A percentile compares a stretch with the other conserved stretches of the same genome.
Conservation (phyloP, 2,329 filamentous ascomycete species). For the Microsporum audouinii region DNA sequence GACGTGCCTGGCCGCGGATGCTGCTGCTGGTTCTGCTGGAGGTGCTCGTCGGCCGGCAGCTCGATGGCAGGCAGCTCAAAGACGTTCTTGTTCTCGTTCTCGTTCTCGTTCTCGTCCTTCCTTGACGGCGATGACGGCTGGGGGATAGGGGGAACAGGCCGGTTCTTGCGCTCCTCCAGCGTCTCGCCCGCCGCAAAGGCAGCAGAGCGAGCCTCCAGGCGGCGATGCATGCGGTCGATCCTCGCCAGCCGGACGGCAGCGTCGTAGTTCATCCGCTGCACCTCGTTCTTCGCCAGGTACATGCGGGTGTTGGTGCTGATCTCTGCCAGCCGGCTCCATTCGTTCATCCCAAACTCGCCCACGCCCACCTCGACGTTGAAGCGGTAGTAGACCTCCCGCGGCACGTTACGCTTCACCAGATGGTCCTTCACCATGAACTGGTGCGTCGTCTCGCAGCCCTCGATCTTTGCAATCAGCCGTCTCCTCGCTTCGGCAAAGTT, state of each 20-base stretch:
- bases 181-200: conserved; percentile 18
- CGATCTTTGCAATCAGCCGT: conserved; percentile 79
- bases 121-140: conserved; percentile 14
- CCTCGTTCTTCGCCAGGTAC: conserved; percentile 62
- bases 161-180: conserved; percentile 5
- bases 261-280: conserved; percentile 65
- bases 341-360: conserved; percentile 97
- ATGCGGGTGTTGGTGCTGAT: conserved; percentile 85
- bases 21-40: conserved; percentile 22
- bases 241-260: conserved; percentile 72
- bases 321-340: conserved; percentile 86
- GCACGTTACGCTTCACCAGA: conserved; percentile 65
- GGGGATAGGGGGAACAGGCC: conserved; percentile 8
- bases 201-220: conserved; percentile 46
- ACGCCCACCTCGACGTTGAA: conserved; percentile 96
- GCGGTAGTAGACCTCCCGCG: conserved; percentile 82
- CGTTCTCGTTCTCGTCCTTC: conserved; percentile 6
- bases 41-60: conserved; percentile 46
- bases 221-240: conserved; percentile 63
- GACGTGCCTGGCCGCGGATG: conserved; percentile 17
- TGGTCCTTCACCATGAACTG: conserved; percentile 72
- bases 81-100: conserved; percentile 26
- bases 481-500: conserved; percentile 84
- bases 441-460: conserved; percentile 86
- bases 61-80: conserved; percentile 40